These are phyloP conservation scores for Rhododendron kiyosumense DNA, from an alignment of 148 eudicot genomes.

Conservation along the genomic window DNA sequence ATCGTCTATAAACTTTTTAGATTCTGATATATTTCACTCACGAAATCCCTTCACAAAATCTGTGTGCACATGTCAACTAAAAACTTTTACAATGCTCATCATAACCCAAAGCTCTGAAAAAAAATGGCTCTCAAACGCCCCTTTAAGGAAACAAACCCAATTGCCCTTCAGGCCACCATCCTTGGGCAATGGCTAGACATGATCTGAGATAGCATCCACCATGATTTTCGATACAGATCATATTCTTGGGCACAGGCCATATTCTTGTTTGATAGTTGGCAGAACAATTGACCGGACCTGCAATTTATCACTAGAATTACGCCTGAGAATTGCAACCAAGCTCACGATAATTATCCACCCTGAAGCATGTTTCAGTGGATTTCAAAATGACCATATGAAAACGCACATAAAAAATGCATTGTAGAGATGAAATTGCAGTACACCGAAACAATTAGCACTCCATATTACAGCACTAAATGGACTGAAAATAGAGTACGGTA, in stretches of 20 bases:
- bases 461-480: background rate
- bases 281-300: background rate
- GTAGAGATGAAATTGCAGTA: background rate
- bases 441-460: background rate
- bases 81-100: background rate
- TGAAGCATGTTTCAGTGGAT: background rate
- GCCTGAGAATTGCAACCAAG: background rate
- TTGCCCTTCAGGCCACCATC: background rate
- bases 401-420: background rate
- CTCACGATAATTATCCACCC: background rate
- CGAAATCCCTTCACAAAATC: background rate
- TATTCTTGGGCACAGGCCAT: background rate
- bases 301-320: background rate
- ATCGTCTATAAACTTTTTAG: background rate
- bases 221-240: background rate
- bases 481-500: background rate
- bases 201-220: background rate
- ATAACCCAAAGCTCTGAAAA: background rate
- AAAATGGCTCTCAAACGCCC: background rate
- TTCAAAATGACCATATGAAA: background rate
- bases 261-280: background rate
- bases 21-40: background rate
- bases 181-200: background rate
- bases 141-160: background rate
- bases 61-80: background rate